Evolutionary conservation across 192 early-diverging fungal species (phyloP).

Genomic region (Geranomyces michiganensis): DNA sequence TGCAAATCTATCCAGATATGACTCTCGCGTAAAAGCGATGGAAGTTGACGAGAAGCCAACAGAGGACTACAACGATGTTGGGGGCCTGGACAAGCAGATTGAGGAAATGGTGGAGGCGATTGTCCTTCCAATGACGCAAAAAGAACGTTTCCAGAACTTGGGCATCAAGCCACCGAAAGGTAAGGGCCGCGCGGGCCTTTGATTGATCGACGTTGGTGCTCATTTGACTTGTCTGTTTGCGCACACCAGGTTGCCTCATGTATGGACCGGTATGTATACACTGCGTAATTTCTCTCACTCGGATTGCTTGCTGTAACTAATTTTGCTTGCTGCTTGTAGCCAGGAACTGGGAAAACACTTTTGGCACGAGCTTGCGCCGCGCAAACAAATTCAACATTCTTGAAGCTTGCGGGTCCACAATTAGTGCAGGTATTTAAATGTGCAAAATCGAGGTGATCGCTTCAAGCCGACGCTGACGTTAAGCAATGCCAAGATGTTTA

Average conservation of each 20-base stretch:
- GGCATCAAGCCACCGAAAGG: constrained; percentile 99
- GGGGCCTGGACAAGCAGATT: constrained; percentile 95
- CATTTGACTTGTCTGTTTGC: not conserved
- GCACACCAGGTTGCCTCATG: constrained; percentile 65
- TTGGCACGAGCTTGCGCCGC: constrained; percentile 98
- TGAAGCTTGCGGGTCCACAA: constrained; percentile 96
- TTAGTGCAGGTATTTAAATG: constrained; percentile 73
- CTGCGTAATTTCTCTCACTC: not conserved
- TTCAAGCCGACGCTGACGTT: too few relatives aligned
- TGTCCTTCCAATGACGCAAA: constrained; percentile 95
- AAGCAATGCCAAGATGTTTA: constrained; percentile 46
- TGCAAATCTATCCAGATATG: constrained; percentile 62
- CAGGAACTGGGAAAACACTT: constrained; percentile 97
- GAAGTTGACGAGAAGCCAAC: constrained; percentile 99
- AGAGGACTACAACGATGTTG: constrained; percentile 95
- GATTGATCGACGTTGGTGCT: not conserved
- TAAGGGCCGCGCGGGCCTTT: constrained; percentile 14
- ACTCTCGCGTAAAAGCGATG: constrained; percentile 98
- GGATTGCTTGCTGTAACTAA: not conserved
- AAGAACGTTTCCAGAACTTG: constrained; percentile 90
- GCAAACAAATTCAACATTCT: constrained; percentile 92
- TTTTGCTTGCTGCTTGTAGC: constrained; percentile 31
- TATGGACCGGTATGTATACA: constrained; percentile 72
- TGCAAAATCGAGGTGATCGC: too few relatives aligned
- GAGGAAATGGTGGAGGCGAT: constrained; percentile 97